Evolutionary conservation across 495 filamentous ascomycete species (phyloP), one percentile per base, ranked within the genome.

Genomic region (Parachaetomium inaequale): DNA sequence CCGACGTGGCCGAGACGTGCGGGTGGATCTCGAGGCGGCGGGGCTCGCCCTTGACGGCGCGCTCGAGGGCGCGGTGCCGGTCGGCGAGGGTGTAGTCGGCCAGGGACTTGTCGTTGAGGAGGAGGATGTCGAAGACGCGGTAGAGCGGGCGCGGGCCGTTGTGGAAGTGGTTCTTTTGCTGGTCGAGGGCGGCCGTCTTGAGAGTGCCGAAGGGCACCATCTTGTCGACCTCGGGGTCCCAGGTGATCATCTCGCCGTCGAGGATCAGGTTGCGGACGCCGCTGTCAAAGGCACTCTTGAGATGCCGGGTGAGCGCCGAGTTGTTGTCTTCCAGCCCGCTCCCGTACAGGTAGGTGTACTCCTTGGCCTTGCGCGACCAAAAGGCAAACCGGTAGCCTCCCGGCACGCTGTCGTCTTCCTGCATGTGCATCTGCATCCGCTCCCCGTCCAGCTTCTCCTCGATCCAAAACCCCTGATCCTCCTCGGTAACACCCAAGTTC

Each of bases 371-470:
- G 19, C 94, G 81, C 14, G 92, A 96, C 94, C 94, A 98, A 74
- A 96, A 98, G 26, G 76, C 79, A 71, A 98, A 97, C 59, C 76
- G 80, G 59, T 81, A 87, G 19, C 91, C 90, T 3, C 92, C 91
- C 0, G 84, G 79, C 0, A 84, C 74, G 4, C 71, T 76, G 14
- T 84, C 75, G 62, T 96, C 92, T 43, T 89, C 81, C 25, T 81
- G 74, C 90, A 96, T 96, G 68, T 98, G 94, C 66, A 98, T 80
- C 75, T 98, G 94, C 89, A 98, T 96, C 51, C 94, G 82, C 76
- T 98, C 94, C 7, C 94, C 94, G 68, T 98, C 94, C 17, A 98
- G 79, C 74, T 98, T 98, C 78, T 98, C 94, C 70, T 98, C 94
- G 40, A 98, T 93, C 92, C 92, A 98, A 68, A 96, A 98, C 26